Evolutionary conservation across 2,329 filamentous ascomycete genomes (phyloP), one percentile per base, ranked within the genome.

Genomic region (Cadophora sp.): DNA sequence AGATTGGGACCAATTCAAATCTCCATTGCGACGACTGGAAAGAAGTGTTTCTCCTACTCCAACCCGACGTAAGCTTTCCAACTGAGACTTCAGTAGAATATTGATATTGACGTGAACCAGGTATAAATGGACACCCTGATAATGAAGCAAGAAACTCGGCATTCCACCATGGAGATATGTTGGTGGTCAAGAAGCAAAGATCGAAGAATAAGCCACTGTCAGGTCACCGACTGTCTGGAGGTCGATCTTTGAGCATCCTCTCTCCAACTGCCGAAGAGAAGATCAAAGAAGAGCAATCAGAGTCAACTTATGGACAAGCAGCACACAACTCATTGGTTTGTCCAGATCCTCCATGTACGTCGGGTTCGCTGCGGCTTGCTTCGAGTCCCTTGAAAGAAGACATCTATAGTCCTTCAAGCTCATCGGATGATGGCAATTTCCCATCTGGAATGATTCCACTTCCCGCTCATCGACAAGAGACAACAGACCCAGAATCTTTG

Each of bases 11-110:
- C 33, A 68, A 48, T 69, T 72, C 8, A 69, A 71, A 36, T 39
- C 67, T 13, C 66, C 70, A 27, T 70, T 69, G 24, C 68, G 65
- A 16, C 58, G 60, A 24, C 68, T 67, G 22, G 71, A 75, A 33
- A 73, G 74, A 55, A 72, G 73, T 33, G 72, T 67, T 18, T 82
- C 81, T 7, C 78, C 80, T 8, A 78, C 78, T n/a, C 77, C 79
- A 1, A 65, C 66, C n/a, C 64, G 67, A 53, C 71, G 77, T 76
- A 45, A 81, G 78, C 36, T 7, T 60, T 27, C 30, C 11, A 11
- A 43, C 11, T 13, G 8, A 7, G 14, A 41, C 13, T 18, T 14
- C 22, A 6, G 13, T 24, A 3, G 13, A 4, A 9, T 18, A 27
- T n/a, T 55, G 53, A 59, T 41, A 18, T 55, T 36, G 16, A 60